Evolutionary conservation across 129 eudicot genomes (phyloP), one percentile per base, ranked within the genome.

Genomic region (Flaveria bidentis): DNA sequence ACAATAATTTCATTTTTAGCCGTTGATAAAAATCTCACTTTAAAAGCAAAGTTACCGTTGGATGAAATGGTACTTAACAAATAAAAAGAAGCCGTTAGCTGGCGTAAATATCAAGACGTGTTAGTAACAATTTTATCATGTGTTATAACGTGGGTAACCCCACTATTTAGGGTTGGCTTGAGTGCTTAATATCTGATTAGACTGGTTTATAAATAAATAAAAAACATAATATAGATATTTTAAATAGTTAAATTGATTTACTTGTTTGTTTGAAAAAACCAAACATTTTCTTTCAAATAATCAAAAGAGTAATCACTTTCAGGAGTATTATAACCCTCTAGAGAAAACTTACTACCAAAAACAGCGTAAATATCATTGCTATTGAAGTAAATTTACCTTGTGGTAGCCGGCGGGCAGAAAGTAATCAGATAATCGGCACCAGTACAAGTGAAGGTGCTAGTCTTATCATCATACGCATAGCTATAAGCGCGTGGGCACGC

Each of bases 401-500:
- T 87, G 18, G 79, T 82, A 1, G 92, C 84, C 3, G 86, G 41
- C 0, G 98, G 97, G 72, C 98, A 93, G 64, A 93, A 93, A 6
- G 95, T 86, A 47, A 93, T 85, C 33, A 80, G 23, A 18, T 93
- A 93, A 61, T 88, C 83, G 57, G 92, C 96, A 10, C 82, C 96
- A 6, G 76, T 71, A 25, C 98, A 93, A 10, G 97, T 93, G 69
- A 90, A 93, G 8, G 98, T 93, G 23, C 98, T 93, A 0, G 86
- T 90, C 53, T 70, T 74, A 53, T 93, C 98, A 69, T 93, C 98
- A 10, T 86, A 93, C 10, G 98, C 98, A 28, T 93, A 93, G 16
- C 98, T 93, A 52, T 93, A 93, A 4, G 98, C 98, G 46, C 82
- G 83, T 7, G 98, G 98, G 33, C 98, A 93, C 47, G 96, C 90